Base-by-base conservation (phyloP, 73 alveolate genomes). In the Effrenium voratum region DNA sequence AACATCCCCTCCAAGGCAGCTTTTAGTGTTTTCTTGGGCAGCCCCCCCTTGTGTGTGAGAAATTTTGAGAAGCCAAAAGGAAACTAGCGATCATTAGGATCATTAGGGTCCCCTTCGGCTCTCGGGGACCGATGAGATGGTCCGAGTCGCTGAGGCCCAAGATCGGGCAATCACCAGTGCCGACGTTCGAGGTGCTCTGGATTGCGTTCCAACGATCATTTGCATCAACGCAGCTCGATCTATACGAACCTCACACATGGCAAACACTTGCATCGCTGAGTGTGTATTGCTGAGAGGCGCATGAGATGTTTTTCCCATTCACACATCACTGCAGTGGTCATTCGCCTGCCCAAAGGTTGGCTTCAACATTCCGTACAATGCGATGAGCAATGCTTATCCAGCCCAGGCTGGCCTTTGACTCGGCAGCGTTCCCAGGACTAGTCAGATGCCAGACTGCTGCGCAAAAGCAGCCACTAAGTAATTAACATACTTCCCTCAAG, bases 381-480 rank as follows among this genome's bases (percentile, higher is more conserved):
- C 98, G 38, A 92, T 92, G 98, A 92, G 75, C 98, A 92, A 92
- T 47, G 98, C 98, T 68, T 92, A 92, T 34, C 98, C 98, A 4
- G 98, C 98, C 26, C 98, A 92, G 98, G 97, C 84, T 3, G 91
- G 41, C 28, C n/a, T n/a, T n/a, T n/a, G n/a, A n/a, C n/a, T n/a
- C n/a, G n/a, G n/a, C n/a, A n/a, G n/a, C n/a, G n/a, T n/a, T n/a
- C n/a, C n/a, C n/a, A n/a, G n/a, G n/a, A n/a, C n/a, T n/a, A n/a
- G n/a, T n/a, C n/a, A n/a, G n/a, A n/a, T n/a, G n/a, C n/a, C n/a
- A n/a, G n/a, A n/a, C n/a, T n/a, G n/a, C n/a, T n/a, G n/a, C n/a
- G n/a, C n/a, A n/a, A n/a, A n/a, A n/a, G n/a, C n/a, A n/a, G n/a
- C n/a, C n/a, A n/a, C n/a, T n/a, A n/a, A n/a, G n/a, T n/a, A n/a